Conservation (phyloP, 2,329 filamentous ascomycete species). For the Xylaria sp. region DNA sequence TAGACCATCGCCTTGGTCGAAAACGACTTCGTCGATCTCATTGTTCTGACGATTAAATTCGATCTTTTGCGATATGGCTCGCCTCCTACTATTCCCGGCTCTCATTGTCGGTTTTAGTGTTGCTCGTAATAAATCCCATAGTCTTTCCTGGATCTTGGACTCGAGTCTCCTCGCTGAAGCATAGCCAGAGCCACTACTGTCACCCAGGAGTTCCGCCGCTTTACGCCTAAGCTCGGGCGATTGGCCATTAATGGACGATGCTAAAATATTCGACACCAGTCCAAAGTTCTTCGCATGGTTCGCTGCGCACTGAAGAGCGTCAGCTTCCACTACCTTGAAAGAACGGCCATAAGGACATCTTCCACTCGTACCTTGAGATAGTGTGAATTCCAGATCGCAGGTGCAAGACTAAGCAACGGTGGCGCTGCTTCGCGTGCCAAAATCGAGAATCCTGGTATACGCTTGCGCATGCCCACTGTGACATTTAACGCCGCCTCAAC, state of each 20-base stretch:
- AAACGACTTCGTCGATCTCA: neutral
- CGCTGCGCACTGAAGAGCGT: slow-evolving; percentile 17
- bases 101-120: slow-evolving; percentile 21
- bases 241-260: slow-evolving; percentile 18
- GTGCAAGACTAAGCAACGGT: slow-evolving; percentile 19
- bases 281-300: slow-evolving; percentile 23
- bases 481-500: slow-evolving; percentile 12
- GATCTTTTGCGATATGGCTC: neutral
- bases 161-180: slow-evolving; percentile 1
- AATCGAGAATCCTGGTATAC: slow-evolving; percentile 3
- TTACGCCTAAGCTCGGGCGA: slow-evolving; percentile 23
- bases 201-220: slow-evolving; percentile 12
- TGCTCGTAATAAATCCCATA: slow-evolving; percentile 26
- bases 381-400: slow-evolving; percentile 19
- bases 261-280: slow-evolving; percentile 25
- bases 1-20: neutral
- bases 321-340: neutral
- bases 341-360: neutral
- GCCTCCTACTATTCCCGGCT: neutral
- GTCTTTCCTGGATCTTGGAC: slow-evolving; percentile 15
- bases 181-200: neutral
- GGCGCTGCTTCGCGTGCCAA: neutral
- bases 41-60: neutral
- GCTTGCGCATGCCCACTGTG: slow-evolving; percentile 12
- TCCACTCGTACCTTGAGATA: slow-evolving; percentile 15